Conservation (phyloP, 192 early-diverging fungal genomes). For the Rhizophagus clarus region DNA sequence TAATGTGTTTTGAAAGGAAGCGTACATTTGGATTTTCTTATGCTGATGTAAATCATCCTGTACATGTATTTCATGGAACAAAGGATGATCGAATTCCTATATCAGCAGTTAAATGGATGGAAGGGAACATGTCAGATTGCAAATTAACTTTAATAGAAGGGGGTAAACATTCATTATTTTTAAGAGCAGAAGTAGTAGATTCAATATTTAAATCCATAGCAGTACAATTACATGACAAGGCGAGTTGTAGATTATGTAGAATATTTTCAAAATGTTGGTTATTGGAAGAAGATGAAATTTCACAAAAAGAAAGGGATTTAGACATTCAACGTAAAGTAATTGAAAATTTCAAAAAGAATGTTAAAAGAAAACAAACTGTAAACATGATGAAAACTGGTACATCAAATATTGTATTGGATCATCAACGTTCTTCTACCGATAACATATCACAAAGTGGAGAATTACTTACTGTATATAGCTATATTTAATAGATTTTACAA, state of each 20-base stretch:
- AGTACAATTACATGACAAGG: constrained; percentile 9
- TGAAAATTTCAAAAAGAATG: not conserved
- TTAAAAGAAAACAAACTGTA: not conserved
- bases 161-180: constrained; percentile 44
- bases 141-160: constrained; percentile 47
- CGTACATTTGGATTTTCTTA: constrained; percentile 47
- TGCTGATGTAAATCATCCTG: constrained; percentile 45
- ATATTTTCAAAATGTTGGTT: constrained; percentile 18
- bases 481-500: not conserved
- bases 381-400: not conserved
- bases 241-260: not conserved
- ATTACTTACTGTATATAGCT: not conserved
- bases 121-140: constrained; percentile 42
- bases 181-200: constrained; percentile 44
- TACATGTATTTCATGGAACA: constrained; percentile 49
- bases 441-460: not conserved
- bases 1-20: constrained; percentile 43
- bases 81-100: constrained; percentile 45
- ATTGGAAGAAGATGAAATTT: not conserved
- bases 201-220: constrained; percentile 47
- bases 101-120: constrained; percentile 49
- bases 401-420: not conserved
- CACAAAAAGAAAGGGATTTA: constrained; percentile 13
- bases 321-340: constrained; percentile 16
- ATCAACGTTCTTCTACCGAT: not conserved